A percentile compares a stretch with the other conserved stretches of the same genome.
phyloP scores from a whole-genome alignment of 495 filamentous ascomycete genomes.

The Parathielavia appendiculata region DNA sequence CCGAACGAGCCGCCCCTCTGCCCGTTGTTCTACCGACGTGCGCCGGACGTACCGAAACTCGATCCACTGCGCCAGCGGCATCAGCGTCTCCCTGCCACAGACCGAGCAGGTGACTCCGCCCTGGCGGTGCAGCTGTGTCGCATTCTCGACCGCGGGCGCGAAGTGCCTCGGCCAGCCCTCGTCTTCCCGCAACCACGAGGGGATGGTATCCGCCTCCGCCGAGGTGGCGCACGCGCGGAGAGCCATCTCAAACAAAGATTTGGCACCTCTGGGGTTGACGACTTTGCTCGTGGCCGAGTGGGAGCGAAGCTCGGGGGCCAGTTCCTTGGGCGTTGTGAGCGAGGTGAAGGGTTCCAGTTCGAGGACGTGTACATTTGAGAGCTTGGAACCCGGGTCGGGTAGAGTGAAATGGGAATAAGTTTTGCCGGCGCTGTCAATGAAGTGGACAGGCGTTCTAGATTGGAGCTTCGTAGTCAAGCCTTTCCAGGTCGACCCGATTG shows the following conservation, averaged over 20 bases:
- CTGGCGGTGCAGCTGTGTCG: constrained; percentile 8
- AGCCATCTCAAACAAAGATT: constrained; percentile 26
- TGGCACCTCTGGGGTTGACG: constrained; percentile 16
- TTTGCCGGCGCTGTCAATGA: constrained; percentile 8
- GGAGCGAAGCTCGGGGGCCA: not conserved
- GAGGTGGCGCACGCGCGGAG: constrained; percentile 15
- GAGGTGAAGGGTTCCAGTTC: constrained; percentile 23
- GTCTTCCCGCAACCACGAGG: constrained; percentile 1
- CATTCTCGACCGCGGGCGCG: constrained; percentile 12
- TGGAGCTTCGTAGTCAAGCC: constrained; percentile 19
- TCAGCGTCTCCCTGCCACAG: constrained; percentile 23
- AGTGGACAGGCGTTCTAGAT: constrained; percentile 27
- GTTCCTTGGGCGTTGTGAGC: constrained; percentile 17
- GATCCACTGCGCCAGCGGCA: constrained; percentile 29
- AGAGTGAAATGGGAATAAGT: constrained; percentile 21
- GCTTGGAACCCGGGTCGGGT: not conserved
- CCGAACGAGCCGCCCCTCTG: not conserved
- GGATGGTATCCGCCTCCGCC: constrained; percentile 7
- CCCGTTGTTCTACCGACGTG: not conserved
- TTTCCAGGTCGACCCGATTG: constrained; percentile 1
- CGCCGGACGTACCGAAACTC: constrained; percentile 25
- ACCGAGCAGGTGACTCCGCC: constrained; percentile 27
- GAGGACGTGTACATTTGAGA: not conserved
- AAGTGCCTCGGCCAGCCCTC: constrained; percentile 8
- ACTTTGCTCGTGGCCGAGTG: not conserved